Conservation (phyloP, 352 stramenopile species). For the Pythium periplocum region DNA sequence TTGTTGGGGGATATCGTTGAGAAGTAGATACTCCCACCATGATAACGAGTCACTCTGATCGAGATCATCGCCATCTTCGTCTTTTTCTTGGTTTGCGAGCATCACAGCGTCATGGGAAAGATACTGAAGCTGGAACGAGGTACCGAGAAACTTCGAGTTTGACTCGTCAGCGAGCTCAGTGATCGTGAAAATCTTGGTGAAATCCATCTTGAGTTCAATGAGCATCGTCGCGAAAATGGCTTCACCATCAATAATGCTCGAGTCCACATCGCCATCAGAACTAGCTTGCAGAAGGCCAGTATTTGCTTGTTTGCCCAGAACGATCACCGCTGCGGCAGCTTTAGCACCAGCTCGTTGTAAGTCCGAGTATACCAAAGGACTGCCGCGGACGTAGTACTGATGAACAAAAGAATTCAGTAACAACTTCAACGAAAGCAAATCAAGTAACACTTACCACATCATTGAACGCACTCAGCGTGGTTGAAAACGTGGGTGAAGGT, state of each 20-base stretch:
- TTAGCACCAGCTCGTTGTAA: constrained; percentile 79
- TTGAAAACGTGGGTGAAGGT: constrained; percentile 42
- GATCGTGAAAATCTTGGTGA: constrained; percentile 79
- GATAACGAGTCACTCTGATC: constrained; percentile 20
- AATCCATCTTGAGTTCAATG: constrained; percentile 85
- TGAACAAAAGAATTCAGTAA: too few relatives aligned
- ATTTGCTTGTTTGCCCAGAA: constrained; percentile 68
- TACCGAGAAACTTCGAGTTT: constrained; percentile 87
- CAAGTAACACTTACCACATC: constrained; percentile 50
- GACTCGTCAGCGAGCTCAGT: constrained; percentile 77
- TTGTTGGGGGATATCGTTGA: constrained; percentile 49
- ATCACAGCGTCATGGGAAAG: constrained; percentile 10
- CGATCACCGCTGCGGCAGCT: constrained; percentile 67
- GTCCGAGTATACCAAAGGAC: constrained; percentile 69
- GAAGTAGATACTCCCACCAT: constrained; percentile 67
- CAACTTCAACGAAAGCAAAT: too few relatives aligned
- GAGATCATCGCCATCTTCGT: constrained; percentile 9
- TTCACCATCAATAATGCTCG: constrained; percentile 72
- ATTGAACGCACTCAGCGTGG: constrained; percentile 40
- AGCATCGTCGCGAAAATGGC: constrained; percentile 85
- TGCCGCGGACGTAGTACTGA: constrained; percentile 80
- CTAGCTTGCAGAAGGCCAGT: constrained; percentile 21
- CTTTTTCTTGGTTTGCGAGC: background rate
- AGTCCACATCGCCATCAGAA: constrained; percentile 47
- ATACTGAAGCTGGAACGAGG: constrained; percentile 55